Evolutionary conservation across 106 monocot genomes (phyloP), one percentile per base, ranked within the genome.

Genomic region (Cymbidium sinense): DNA sequence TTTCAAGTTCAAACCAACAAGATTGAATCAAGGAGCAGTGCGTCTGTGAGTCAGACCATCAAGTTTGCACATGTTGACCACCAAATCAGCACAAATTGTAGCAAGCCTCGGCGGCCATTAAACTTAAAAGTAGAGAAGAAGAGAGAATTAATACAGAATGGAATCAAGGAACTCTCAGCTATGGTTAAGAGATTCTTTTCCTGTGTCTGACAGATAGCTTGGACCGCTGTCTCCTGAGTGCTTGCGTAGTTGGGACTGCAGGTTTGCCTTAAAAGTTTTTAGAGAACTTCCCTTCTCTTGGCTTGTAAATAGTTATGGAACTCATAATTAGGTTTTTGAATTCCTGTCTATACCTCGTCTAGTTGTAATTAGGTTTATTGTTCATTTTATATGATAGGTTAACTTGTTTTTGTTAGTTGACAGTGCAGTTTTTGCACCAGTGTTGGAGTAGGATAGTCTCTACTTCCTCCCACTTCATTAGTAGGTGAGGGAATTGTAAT

Each of bases 1-100:
- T 67, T 92, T 34, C 83, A 84, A 76, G 75, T 91, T 34, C 82
- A 86, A 50, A 76, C 79, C 21, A 76, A 74, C 81, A 92, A 87
- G 75, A 87, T 87, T 83, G 89, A 84, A 76, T 64, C 81, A 62
- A 85, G 77, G 34, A 86, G 81, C 28, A 5, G 70, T 19, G 78
- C 54, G 67, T 36, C 81, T 2, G 58, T 79, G 5, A 82, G 85
- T 39, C 78, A 84, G 50, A 89, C 83, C 18, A 41, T 87, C 29
- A 55, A 85, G 6, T 10, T 23, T 31, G 23, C 25, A 10, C 39
- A 64, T 30, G 27, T 27, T 39, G 7, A 23, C 2, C 28, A 6
- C 9, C 11, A 2, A 9, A 54, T 20, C 23, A 65, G 39, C 7
- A 25, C 37, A 34, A 25, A 65, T n/a, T n/a, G n/a, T 37, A 43